Conservation (phyloP, 2,329 filamentous ascomycete genomes). For the Fusarium foetens region DNA sequence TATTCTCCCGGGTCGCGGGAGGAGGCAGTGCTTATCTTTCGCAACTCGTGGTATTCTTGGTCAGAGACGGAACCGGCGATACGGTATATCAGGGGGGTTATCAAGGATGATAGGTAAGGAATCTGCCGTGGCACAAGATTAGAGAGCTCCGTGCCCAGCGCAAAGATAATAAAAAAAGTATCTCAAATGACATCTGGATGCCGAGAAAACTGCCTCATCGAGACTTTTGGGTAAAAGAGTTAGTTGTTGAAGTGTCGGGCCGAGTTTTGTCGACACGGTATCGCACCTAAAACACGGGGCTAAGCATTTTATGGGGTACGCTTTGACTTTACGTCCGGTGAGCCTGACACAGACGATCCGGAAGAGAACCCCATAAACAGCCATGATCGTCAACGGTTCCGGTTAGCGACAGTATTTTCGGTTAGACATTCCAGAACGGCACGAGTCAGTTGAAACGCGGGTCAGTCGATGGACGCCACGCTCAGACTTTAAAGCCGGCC, state of each 20-base stretch:
- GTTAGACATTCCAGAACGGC: not conserved
- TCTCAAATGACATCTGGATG: not conserved
- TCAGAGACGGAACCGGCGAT: constrained; percentile 15
- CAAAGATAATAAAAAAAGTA: not conserved
- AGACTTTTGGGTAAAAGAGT: not conserved
- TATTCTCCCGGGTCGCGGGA: not conserved
- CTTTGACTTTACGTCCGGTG: not conserved
- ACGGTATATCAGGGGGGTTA: not conserved
- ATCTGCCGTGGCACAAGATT: not conserved
- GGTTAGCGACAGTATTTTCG: not conserved
- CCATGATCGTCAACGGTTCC: not conserved
- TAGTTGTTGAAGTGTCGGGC: not conserved
- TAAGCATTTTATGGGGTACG: not conserved
- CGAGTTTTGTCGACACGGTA: not conserved
- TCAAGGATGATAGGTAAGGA: not conserved
- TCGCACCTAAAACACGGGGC: not conserved
- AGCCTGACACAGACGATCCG: not conserved
- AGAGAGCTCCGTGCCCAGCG: fast-evolving
- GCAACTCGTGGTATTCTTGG: constrained; percentile 19
- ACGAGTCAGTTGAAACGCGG: not conserved
- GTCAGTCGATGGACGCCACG: not conserved
- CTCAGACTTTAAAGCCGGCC: not conserved
- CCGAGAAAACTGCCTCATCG: not conserved
- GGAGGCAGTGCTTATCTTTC: constrained; percentile 23
- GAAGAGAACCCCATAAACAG: not conserved